Percentiles rank a stretch among this genome's conserved stretches.
These are phyloP conservation scores for Withania somnifera DNA, from an alignment of 305 asterid genomes.

Conservation along the genomic window DNA sequence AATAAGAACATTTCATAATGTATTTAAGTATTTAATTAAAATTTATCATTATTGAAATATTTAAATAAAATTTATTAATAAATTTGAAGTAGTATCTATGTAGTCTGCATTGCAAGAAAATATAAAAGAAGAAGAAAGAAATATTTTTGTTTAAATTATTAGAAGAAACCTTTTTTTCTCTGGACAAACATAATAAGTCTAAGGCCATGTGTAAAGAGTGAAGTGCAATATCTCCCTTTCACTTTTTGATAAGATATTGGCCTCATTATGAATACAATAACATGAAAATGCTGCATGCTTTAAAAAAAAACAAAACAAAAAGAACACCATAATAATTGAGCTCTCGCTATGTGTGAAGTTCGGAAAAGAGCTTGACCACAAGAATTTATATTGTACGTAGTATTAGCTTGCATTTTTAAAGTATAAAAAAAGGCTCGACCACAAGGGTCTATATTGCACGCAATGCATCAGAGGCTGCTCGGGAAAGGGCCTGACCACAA, in stretches of 20 bases:
- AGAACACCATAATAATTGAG: background rate
- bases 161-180: background rate
- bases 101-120: background rate
- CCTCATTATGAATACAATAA: conserved; percentile 13
- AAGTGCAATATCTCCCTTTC: conserved; percentile 11
- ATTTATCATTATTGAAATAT: background rate
- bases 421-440: too few relatives aligned
- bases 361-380: too few relatives aligned
- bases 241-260: conserved; percentile 16
- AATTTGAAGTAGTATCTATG: background rate
- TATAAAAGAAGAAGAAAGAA: background rate
- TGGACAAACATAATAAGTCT: background rate
- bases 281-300: conserved; percentile 4
- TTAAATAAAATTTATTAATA: background rate
- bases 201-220: conserved; percentile 34
- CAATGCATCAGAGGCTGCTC: too few relatives aligned
- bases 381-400: too few relatives aligned
- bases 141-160: background rate
- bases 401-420: too few relatives aligned
- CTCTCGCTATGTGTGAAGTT: too few relatives aligned
- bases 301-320: background rate
- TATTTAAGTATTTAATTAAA: background rate
- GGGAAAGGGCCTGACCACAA: too few relatives aligned
- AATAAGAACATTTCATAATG: background rate
- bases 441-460: too few relatives aligned